Conservation (phyloP, 2,329 filamentous ascomycete genomes). For the Alternaria ventricosa region DNA sequence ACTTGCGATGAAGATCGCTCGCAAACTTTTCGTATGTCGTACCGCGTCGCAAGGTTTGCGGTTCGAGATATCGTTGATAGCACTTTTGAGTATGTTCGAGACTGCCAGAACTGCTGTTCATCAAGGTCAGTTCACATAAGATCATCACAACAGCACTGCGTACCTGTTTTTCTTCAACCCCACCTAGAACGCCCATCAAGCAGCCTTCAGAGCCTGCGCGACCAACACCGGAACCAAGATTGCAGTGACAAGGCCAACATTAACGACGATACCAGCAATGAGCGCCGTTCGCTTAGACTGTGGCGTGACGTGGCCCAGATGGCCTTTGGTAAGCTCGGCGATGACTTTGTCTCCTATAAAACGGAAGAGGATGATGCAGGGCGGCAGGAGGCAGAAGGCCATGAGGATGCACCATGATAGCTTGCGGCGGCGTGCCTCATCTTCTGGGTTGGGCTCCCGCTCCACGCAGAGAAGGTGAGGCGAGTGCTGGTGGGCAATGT, state of each 20-base stretch:
- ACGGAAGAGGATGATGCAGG: conserved; percentile 47
- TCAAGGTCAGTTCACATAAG: neutral
- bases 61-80: neutral
- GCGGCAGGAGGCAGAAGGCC: conserved; percentile 44
- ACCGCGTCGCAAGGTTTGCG: neutral
- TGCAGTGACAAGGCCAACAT: conserved; percentile 26
- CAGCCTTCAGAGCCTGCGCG: conserved; percentile 24
- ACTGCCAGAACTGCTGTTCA: neutral
- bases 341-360: conserved; percentile 42
- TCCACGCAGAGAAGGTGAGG: conserved; percentile 42
- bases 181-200: conserved; percentile 4
- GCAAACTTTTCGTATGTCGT: neutral
- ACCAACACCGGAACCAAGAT: conserved; percentile 38
- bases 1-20: neutral
- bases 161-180: neutral
- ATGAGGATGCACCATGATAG: conserved; percentile 45
- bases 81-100: neutral
- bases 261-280: conserved; percentile 39
- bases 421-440: conserved; percentile 35
- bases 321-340: conserved; percentile 36
- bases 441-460: conserved; percentile 26
- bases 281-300: conserved; percentile 42
- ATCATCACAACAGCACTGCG: neutral
- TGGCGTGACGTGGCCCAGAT: conserved; percentile 35
- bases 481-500: conserved; percentile 30